These are phyloP conservation scores for Coriolopsis trogii DNA, from an alignment of 1,284 basidiomycete genomes.

Conservation along the genomic window DNA sequence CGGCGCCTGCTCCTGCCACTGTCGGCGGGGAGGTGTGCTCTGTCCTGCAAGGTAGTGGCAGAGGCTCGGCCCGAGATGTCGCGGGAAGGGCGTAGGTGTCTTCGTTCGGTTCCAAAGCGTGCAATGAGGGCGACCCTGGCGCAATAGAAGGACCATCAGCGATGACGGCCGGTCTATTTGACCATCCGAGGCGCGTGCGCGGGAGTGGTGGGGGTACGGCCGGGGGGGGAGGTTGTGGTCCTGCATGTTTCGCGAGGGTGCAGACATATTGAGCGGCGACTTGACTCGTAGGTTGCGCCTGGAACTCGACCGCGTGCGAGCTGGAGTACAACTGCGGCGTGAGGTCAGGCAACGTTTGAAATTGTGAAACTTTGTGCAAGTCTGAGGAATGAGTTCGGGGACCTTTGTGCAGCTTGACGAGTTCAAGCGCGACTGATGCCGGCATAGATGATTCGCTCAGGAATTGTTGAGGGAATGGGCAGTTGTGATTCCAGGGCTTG, in stretches of 20 bases:
- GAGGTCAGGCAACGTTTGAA: not conserved
- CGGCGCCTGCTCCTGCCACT: not conserved
- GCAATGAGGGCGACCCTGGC: not conserved
- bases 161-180: not conserved
- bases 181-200: conserved; percentile 4
- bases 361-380: not conserved
- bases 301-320: conserved; percentile 8
- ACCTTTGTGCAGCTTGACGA: not conserved
- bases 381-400: not conserved
- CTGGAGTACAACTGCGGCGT: conserved; percentile 1
- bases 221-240: not conserved
- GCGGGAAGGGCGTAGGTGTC: conserved; percentile 1
- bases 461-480: no score
- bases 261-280: not conserved
- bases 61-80: not conserved
- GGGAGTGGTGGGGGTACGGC: conserved; percentile 7
- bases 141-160: not conserved
- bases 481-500: no score
- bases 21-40: conserved; percentile 13
- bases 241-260: not conserved
- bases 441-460: no score
- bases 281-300: not conserved
- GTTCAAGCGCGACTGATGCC: not conserved
- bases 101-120: conserved; percentile 17
- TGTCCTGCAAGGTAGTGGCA: conserved; percentile 4